phyloP scores from a whole-genome alignment of 73 alveolate genomes.

The Stentor coeruleus region DNA sequence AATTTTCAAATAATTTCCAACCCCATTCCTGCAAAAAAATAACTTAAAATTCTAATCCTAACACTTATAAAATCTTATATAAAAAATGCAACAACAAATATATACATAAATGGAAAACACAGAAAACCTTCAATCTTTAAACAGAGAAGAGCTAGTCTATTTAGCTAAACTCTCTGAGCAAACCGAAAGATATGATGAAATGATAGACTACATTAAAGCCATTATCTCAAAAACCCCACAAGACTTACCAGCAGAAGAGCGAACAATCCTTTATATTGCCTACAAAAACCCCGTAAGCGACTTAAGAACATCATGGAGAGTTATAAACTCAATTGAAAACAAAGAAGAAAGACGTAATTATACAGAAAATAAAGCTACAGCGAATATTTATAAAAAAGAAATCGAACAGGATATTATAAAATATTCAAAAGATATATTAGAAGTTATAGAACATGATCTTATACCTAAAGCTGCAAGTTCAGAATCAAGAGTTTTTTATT shows the following conservation, averaged over 20 bases:
- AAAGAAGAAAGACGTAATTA: too few relatives aligned
- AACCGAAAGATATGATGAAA: constrained; percentile 87
- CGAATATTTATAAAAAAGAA: too few relatives aligned
- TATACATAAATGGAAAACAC: too few relatives aligned
- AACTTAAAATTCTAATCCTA: too few relatives aligned
- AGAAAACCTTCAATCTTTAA: too few relatives aligned
- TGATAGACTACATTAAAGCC: constrained; percentile 76
- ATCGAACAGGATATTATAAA: too few relatives aligned
- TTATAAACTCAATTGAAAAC: constrained; percentile 61
- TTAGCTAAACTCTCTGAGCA: constrained; percentile 83
- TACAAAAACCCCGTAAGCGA: constrained; percentile 77
- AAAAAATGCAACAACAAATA: too few relatives aligned
- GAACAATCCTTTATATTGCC: constrained; percentile 82
- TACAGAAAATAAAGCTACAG: too few relatives aligned
- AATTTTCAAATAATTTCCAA: too few relatives aligned
- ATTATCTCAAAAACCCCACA: constrained; percentile 54
- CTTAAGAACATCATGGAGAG: constrained; percentile 72
- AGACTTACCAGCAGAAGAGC: constrained; percentile 72
- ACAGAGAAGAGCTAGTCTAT: constrained; percentile 71
- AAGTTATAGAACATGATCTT: constrained; percentile 22
- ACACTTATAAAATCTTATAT: too few relatives aligned
- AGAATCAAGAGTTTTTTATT: constrained; percentile 56
- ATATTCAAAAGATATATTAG: too few relatives aligned
- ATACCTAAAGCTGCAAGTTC: constrained; percentile 37
- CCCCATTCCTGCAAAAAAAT: too few relatives aligned